Base-by-base conservation (phyloP, 192 early-diverging fungal species). In the Mortierella antarctica region DNA sequence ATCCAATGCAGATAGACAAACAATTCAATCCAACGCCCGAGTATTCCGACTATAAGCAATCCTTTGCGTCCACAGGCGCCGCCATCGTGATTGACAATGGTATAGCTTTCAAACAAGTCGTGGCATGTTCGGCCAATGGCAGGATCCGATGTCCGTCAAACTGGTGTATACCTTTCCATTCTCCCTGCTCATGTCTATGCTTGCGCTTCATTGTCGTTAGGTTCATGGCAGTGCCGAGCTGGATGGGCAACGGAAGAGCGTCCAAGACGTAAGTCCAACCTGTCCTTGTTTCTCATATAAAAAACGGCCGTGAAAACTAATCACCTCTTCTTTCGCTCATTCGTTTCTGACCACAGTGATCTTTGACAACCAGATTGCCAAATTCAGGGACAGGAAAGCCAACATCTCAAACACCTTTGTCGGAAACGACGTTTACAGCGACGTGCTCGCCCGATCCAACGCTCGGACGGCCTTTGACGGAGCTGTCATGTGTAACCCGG, bases 151-250 rank as follows among this genome's bases (percentile, higher is more conserved):
- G 47, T 5, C 14, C 17, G 42, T 40, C 56, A 7, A 23, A 41
- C 48, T 51, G 45, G 45, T 46, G 45, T 46, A 59, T 46, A 20
- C 3, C 14, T 14, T 18, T 62, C 57, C 21, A 17, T 49, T 60
- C 39, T 50, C 45, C 21, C 53, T 63, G 17, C 58, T 49, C 8
- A 54, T 23, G 51, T 31, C 31, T 31, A 1, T 31, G 3, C 31
- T 2, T 31, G 31, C 31, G 31, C 31, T 31, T 31, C 31, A 31
- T 31, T 31, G 31, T 31, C 31, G 31, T 31, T 83, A 90, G 89
- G 89, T 23, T 95, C 95, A 44, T 87, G 88, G 65, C 90, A 87
- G 70, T 93, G 93, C 63, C 86, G 94, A 58, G 94, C 93, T 23
- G 95, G 95, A 21, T 97, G 94, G 94, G 93, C 94, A 10, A 85